Percentiles rank a stretch among this genome's conserved stretches.
These are phyloP conservation scores for Spergularia bocconei DNA, from an alignment of 148 eudicot genomes.

Conservation along the genomic window DNA sequence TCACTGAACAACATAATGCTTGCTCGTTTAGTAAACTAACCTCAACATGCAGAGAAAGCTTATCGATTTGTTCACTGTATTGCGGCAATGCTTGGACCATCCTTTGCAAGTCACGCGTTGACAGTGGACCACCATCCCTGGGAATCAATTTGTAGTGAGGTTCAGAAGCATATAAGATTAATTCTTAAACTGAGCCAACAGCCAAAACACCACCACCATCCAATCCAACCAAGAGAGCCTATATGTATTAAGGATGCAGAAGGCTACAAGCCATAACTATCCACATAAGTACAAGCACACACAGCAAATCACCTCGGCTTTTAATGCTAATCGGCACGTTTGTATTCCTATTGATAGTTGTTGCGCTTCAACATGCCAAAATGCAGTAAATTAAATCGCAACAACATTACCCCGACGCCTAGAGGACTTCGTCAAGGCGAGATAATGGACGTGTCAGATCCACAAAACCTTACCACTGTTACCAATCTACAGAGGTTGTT, in stretches of 20 bases:
- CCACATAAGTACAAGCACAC: background rate
- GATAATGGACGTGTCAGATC: no score
- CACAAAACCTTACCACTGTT: no score
- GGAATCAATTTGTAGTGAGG: background rate
- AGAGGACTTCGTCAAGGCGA: no score
- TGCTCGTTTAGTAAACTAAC: constrained; percentile 46
- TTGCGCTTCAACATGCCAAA: no score
- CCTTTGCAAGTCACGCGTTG: constrained; percentile 91
- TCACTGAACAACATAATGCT: background rate
- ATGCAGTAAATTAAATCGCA: no score
- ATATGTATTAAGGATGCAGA: background rate
- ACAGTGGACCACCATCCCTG: constrained; percentile 74
- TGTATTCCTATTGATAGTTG: no score
- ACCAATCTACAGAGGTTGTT: no score
- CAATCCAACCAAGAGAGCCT: background rate
- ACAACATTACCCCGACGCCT: no score
- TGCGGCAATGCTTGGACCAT: constrained; percentile 96
- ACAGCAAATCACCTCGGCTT: no score
- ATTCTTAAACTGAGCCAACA: background rate
- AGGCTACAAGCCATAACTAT: background rate
- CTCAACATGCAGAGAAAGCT: constrained; percentile 91
- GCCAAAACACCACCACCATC: background rate
- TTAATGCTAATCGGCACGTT: no score
- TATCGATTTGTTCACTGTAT: constrained; percentile 90
- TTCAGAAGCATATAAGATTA: constrained; percentile 14